Evolutionary conservation across 2,329 filamentous ascomycete species (phyloP).

Genomic region (Botrytis deweyae): DNA sequence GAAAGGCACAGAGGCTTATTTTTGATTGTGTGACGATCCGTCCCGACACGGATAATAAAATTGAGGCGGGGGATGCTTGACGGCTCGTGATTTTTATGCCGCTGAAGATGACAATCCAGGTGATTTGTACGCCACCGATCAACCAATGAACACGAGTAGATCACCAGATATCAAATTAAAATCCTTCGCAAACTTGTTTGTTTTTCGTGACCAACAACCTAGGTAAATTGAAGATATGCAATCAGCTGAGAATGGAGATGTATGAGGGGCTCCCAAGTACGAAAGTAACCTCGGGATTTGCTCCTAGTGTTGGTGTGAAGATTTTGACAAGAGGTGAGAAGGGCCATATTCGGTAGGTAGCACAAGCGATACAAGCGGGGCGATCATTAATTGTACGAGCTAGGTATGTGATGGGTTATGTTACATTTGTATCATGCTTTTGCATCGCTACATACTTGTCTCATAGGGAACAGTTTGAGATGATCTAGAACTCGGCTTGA

Average conservation of each 20-base stretch:
- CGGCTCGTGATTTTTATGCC: slow-evolving; percentile 1
- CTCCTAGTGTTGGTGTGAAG: background rate
- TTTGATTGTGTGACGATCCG: background rate
- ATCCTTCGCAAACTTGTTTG: background rate
- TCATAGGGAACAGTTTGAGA: background rate
- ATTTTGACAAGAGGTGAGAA: background rate
- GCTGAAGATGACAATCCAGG: background rate
- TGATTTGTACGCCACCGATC: background rate
- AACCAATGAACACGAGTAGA: background rate
- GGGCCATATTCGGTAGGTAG: background rate
- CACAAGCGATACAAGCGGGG: background rate
- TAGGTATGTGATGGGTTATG: background rate
- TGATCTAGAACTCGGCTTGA: background rate
- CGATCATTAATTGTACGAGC: background rate
- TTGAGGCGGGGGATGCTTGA: background rate
- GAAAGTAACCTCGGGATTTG: background rate
- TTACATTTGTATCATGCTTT: background rate
- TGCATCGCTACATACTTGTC: background rate
- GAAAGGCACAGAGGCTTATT: background rate
- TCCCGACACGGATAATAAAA: background rate
- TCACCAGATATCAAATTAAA: background rate
- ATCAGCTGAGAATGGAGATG: background rate
- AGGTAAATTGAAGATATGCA: background rate
- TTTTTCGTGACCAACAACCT: background rate
- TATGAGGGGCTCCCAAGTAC: background rate